A percentile compares a stretch with the other conserved stretches of the same genome.
Evolutionary conservation across 768 basidiomycete genomes (phyloP).

Genomic region (Mycena alexandri): DNA sequence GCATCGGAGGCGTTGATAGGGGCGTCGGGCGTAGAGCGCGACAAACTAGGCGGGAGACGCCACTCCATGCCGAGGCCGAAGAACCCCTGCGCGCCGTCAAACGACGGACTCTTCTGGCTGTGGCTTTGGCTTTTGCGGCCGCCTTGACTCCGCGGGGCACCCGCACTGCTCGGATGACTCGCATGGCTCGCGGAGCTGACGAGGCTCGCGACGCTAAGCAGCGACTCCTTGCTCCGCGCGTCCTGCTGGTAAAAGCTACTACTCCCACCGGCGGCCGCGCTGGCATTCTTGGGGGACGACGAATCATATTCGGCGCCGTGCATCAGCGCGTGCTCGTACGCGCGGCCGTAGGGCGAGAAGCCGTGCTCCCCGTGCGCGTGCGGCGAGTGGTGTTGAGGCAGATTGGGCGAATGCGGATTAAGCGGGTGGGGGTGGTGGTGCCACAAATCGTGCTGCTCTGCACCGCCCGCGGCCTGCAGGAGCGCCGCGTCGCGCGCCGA

Average conservation of each 20-base stretch:
- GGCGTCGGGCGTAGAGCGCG: slow-evolving; percentile 11
- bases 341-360: slow-evolving; percentile 78
- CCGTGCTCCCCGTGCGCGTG: slow-evolving; percentile 41
- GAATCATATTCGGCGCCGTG: not conserved
- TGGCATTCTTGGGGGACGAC: not conserved
- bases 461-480: slow-evolving; percentile 45
- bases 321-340: slow-evolving; percentile 62
- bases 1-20: not conserved
- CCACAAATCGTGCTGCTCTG: slow-evolving; percentile 32
- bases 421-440: slow-evolving; percentile 38
- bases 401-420: slow-evolving; percentile 55
- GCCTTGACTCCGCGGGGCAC: not conserved
- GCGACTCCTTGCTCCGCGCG: slow-evolving; percentile 37
- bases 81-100: slow-evolving; percentile 22
- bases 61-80: slow-evolving; percentile 22
- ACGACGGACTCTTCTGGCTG: slow-evolving; percentile 24
- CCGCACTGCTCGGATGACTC: slow-evolving; percentile 6
- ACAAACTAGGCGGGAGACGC: slow-evolving; percentile 32
- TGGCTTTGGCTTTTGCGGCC: slow-evolving; percentile 14
- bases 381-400: slow-evolving; percentile 53
- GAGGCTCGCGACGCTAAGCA: slow-evolving; percentile 40
- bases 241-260: slow-evolving; percentile 41
- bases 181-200: not conserved
- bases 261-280: slow-evolving; percentile 5
- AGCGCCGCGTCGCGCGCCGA: slow-evolving; percentile 50